Conservation (phyloP, 2,329 filamentous ascomycete genomes). For the Penicillium expansum region DNA sequence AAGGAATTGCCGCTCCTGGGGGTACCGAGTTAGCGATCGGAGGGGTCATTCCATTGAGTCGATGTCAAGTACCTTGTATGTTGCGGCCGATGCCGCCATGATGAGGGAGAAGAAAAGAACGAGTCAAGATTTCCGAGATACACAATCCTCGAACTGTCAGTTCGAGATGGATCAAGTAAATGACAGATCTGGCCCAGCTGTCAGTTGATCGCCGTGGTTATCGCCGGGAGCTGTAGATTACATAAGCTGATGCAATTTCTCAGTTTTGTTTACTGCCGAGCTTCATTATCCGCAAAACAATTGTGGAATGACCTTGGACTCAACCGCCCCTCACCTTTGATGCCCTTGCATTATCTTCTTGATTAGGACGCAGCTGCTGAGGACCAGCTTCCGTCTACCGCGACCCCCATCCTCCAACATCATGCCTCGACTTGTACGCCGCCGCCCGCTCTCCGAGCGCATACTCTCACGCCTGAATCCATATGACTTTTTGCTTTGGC, state of each 20-base stretch:
- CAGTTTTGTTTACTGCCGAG: neutral
- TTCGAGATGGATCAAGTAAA: conserved; percentile 2
- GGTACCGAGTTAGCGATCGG: conserved; percentile 19
- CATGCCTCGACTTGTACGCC: conserved; percentile 80
- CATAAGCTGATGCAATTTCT: conserved; percentile 23
- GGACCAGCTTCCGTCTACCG: conserved; percentile 16
- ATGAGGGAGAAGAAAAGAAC: conserved; percentile 12
- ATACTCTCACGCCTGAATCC: conserved; percentile 78
- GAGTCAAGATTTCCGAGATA: neutral
- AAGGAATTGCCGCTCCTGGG: conserved; percentile 83
- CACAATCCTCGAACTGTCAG: neutral
- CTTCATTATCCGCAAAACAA: conserved; percentile 5
- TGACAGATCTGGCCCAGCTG: conserved; percentile 4
- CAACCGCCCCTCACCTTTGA: conserved; percentile 3
- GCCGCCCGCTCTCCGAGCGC: conserved; percentile 74
- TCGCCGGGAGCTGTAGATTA: conserved; percentile 20
- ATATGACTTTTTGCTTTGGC: conserved; percentile 83
- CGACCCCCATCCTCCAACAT: conserved; percentile 35
- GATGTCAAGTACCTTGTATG: conserved; percentile 50
- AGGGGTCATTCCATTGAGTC: conserved; percentile 44
- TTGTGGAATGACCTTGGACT: neutral
- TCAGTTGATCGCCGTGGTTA: conserved; percentile 21
- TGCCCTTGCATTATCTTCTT: conserved; percentile 6
- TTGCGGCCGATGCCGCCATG: conserved; percentile 60
- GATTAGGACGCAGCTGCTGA: conserved; percentile 18